phyloP scores from a whole-genome alignment of 495 filamentous ascomycete species.

The Lentithecium fluviatile region DNA sequence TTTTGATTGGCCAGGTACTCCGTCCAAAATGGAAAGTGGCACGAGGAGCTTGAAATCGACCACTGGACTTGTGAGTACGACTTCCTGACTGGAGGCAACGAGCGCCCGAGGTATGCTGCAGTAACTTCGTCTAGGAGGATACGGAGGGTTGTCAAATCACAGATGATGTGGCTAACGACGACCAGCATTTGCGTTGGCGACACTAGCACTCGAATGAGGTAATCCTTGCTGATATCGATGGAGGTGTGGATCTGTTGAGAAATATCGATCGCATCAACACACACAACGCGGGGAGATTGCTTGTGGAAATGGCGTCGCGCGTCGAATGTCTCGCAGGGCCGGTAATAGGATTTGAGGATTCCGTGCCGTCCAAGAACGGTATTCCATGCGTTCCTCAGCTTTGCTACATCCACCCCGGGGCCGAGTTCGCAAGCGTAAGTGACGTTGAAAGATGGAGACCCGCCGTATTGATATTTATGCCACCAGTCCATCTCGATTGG shows the following conservation, averaged over 20 bases:
- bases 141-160: conserved; percentile 37
- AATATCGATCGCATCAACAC: not conserved
- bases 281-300: not conserved
- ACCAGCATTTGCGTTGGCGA: conserved; percentile 25
- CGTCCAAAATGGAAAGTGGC: conserved; percentile 4
- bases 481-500: conserved; percentile 40
- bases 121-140: conserved; percentile 38
- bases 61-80: conserved; percentile 3
- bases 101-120: not conserved
- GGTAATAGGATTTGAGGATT: conserved; percentile 4
- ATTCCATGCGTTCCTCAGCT: conserved; percentile 3
- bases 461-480: conserved; percentile 29
- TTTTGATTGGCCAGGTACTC: not conserved
- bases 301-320: not conserved
- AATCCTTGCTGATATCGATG: not conserved
- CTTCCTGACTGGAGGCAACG: not conserved
- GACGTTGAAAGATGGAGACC: conserved; percentile 38
- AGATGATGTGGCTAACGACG: conserved; percentile 39
- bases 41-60: not conserved
- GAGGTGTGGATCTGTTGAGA: not conserved
- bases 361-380: conserved; percentile 7
- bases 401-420: conserved; percentile 2
- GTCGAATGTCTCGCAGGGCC: not conserved
- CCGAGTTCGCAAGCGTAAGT: conserved; percentile 18
- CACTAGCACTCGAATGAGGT: conserved; percentile 32